phyloP scores from a whole-genome alignment of 306 rosid genomes.

The Castanea sativa region DNA sequence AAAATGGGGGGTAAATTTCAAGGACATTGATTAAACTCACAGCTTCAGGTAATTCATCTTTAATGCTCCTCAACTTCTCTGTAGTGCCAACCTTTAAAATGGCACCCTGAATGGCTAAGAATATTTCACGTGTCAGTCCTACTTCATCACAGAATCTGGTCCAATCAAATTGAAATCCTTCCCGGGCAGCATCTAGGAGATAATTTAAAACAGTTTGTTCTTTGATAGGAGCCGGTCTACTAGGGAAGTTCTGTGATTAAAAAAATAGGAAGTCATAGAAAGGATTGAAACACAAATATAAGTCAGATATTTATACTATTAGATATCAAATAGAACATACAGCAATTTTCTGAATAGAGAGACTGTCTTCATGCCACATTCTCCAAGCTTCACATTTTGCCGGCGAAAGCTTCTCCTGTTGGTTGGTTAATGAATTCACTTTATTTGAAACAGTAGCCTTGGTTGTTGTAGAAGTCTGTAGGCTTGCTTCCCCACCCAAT shows the following conservation, averaged over 20 bases:
- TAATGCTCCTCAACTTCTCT: slow-evolving; percentile 85
- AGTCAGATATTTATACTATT: slow-evolving; percentile 7
- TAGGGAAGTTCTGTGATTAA: slow-evolving; percentile 52
- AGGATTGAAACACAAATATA: slow-evolving; percentile 16
- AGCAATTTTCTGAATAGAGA: slow-evolving; percentile 63
- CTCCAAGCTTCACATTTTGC: slow-evolving; percentile 83
- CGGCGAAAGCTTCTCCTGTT: slow-evolving; percentile 40
- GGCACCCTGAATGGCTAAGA: slow-evolving; percentile 55
- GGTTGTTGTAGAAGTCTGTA: slow-evolving; percentile 28
- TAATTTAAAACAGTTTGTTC: slow-evolving; percentile 72
- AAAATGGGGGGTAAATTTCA: neutral
- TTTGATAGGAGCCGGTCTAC: slow-evolving; percentile 79
- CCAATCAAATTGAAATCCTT: slow-evolving; percentile 76
- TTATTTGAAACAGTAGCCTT: slow-evolving; percentile 32
- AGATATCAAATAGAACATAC: slow-evolving; percentile 42
- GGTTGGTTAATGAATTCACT: slow-evolving; percentile 39
- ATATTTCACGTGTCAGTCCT: slow-evolving; percentile 45
- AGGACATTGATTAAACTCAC: slow-evolving; percentile 43
- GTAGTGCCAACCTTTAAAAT: slow-evolving; percentile 66
- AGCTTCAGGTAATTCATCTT: slow-evolving; percentile 73
- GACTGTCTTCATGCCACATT: slow-evolving; percentile 81
- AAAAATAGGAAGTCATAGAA: neutral
- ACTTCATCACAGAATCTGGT: slow-evolving; percentile 51
- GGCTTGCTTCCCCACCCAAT: slow-evolving; percentile 56
- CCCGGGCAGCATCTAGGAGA: slow-evolving; percentile 74